These are phyloP conservation scores for Backusella australiensis DNA, from an alignment of 192 early-diverging fungal species.

Conservation along the genomic window DNA sequence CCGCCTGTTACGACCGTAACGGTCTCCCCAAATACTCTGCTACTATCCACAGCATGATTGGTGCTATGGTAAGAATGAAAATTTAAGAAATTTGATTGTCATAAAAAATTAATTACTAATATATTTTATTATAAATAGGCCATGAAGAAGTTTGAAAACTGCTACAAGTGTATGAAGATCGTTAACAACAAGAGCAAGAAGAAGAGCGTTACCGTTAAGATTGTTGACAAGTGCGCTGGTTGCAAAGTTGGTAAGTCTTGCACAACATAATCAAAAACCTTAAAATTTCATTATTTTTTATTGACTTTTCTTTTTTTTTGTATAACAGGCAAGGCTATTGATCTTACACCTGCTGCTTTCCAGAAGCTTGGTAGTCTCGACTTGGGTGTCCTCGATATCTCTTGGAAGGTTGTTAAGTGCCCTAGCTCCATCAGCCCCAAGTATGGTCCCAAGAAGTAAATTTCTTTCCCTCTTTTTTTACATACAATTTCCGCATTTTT, in stretches of 20 bases:
- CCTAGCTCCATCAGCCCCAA: background rate
- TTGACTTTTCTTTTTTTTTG: background rate
- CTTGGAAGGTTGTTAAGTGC: constrained; percentile 17
- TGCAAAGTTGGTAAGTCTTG: constrained; percentile 18
- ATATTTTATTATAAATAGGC: constrained; percentile 3
- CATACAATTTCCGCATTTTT: background rate
- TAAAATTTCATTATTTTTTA: background rate
- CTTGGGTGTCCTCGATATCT: constrained; percentile 20
- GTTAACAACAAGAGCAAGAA: constrained; percentile 25
- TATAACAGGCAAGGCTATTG: constrained; percentile 16
- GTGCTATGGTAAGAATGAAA: constrained; percentile 28
- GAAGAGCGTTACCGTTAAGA: constrained; percentile 26
- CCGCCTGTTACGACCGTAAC: constrained; percentile 37
- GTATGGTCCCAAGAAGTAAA: constrained; percentile 3
- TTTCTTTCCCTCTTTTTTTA: background rate
- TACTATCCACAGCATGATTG: constrained; percentile 25
- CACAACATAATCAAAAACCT: background rate
- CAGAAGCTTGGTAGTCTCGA: constrained; percentile 15
- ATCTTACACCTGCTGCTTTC: constrained; percentile 27
- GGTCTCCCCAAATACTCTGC: constrained; percentile 31
- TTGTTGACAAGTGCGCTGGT: constrained; percentile 37
- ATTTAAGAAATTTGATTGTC: background rate
- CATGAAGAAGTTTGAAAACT: constrained; percentile 32
- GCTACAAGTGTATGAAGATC: constrained; percentile 41
- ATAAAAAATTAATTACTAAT: background rate